Base-by-base conservation (phyloP, 1,139 yeast genomes). In the Pichia sp. region DNA sequence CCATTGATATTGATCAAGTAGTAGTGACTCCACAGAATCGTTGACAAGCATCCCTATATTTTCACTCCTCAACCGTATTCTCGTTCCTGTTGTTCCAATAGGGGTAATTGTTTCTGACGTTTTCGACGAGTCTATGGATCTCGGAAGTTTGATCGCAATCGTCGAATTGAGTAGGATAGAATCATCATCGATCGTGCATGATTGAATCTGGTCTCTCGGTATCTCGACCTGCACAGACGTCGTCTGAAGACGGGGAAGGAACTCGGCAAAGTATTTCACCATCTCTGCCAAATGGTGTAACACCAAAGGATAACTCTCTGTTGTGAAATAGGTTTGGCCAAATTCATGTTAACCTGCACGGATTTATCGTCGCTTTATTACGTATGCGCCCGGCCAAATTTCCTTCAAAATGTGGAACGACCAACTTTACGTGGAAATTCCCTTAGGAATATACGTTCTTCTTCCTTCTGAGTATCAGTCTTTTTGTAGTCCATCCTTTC, bases 1-100 rank as follows among this genome's bases (percentile, higher is more conserved):
- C 65, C 65, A 60, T 43, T 51, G 54, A 41, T 54, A 55, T 17
- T 42, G 44, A 42, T 57, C 61, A 22, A 40, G 46, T 38, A 38
- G 18, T 6, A 27, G 5, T 5, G 7, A 24, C 17, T 34, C 30
- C 12, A 21, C 9, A 15, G 27, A n/a, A 18, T 31, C 37, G 5
- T 17, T 27, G 7, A 33, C 30, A 18, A 22, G n/a, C n/a, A 38
- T 15, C 12, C 22, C 36, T 10, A 20, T 8, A 14, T 32, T 21
- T 12, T 10, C 18, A 3, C 30, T 32, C 4, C 32, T n/a, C 2
- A 38, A 19, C 9, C 46, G 15, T 19, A 37, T 34, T 7, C 36
- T 20, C 7, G 42, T 20, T 4, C 3, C 11, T 22, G 7, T 19
- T 1, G 19, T 5, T 5, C 36, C 9, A 15, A 24, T 30, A 2